phyloP scores from a whole-genome alignment of 2,329 filamentous ascomycete genomes.

The Ramichloridium luteum region DNA sequence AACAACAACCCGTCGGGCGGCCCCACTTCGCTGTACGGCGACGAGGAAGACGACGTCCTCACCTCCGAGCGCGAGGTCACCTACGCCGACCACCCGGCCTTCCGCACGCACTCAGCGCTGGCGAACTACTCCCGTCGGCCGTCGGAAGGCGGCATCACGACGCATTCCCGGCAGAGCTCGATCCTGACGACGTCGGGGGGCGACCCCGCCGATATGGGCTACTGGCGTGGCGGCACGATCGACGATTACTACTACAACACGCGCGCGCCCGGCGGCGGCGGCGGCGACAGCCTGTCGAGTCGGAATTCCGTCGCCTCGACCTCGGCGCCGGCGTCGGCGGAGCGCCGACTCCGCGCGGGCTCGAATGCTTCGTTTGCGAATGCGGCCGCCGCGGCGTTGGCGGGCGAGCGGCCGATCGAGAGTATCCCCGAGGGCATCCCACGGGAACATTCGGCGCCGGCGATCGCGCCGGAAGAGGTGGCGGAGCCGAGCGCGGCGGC shows the following conservation, averaged over 20 bases:
- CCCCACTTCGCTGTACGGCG: constrained; percentile 33
- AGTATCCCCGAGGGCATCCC: neutral
- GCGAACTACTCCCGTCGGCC: constrained; percentile 9
- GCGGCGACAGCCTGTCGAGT: too few species aligned
- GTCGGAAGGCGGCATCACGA: constrained; percentile 3
- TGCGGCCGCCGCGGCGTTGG: too few species aligned
- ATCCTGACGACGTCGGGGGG: neutral
- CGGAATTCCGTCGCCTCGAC: neutral
- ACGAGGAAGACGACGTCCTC: constrained; percentile 30
- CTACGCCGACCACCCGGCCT: constrained; percentile 21
- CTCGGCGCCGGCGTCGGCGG: neutral
- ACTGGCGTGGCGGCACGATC: constrained; percentile 17
- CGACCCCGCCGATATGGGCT: constrained; percentile 8
- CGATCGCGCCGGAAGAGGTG: neutral
- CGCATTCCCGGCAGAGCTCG: constrained; percentile 4
- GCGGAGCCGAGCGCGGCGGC: neutral
- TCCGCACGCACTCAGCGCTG: constrained; percentile 18
- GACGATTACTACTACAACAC: constrained; percentile 15
- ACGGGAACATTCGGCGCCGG: neutral
- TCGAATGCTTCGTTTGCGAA: neutral
- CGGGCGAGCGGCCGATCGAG: too few species aligned
- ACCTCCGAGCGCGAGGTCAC: constrained; percentile 15
- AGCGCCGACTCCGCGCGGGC: neutral
- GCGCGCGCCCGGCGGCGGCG: too few species aligned
- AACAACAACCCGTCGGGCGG: constrained; percentile 34